Evolutionary conservation across 148 eudicot genomes (phyloP), one percentile per base, ranked within the genome.

Genomic region (Chenopodium formosanum): DNA sequence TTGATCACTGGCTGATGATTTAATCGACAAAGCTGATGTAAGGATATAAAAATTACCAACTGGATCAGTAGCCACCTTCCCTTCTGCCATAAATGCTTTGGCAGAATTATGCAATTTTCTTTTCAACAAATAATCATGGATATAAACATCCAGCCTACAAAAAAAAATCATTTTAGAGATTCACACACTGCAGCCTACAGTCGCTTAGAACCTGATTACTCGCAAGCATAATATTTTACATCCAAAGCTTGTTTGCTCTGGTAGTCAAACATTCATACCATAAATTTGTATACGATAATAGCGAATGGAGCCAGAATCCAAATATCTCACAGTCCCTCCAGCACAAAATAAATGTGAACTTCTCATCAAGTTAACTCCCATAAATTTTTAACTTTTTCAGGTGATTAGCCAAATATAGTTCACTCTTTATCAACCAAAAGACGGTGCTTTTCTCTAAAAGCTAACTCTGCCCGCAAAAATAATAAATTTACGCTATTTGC

Each of bases 71-170:
- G 99, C 97, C 80, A 96, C 99, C 83, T 96, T 96, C 88, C 99
- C 99, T 89, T 96, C 99, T 22, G 93, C 87, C 99, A 96, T 96
- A 88, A 96, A 96, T 78, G 99, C 92, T 87, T 96, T 96, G 53
- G 99, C 99, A 32, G 99, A 94, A 82, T 89, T 88, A 78, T 89
- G 97, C 87, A 96, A 83, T 85, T 96, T 92, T 79, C 98, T 83
- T 89, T 96, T 96, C 84, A 96, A 84, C 87, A 96, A 86, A 88
- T 96, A 96, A 84, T 96, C 99, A 76, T 96, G 97, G 87, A 96
- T 96, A 85, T 96, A 96, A 62, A 96, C 99, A 75, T 96, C 99
- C 83, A 96, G 92, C 99, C 99, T 96, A 84, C 75, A 75, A 75
- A 37, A 58, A 58, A 27, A 19, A 31, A 56, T 3, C 22, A 53